These are phyloP conservation scores for Boletus reticuloceps DNA, from an alignment of 768 basidiomycete species.

Conservation along the genomic window DNA sequence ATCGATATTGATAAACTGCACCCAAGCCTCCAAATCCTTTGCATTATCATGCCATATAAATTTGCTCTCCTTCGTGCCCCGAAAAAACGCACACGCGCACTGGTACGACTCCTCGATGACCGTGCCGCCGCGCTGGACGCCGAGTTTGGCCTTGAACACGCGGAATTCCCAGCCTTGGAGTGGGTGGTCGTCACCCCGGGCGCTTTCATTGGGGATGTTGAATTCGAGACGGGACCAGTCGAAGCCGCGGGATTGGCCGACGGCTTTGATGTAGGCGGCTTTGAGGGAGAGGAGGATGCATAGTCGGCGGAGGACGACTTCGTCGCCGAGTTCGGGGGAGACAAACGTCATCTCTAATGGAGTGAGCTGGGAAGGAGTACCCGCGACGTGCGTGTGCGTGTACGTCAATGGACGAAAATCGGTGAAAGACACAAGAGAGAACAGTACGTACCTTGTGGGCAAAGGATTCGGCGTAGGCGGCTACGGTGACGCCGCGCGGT, in stretches of 20 bases:
- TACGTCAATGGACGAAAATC: background rate
- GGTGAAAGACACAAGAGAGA: too few species aligned
- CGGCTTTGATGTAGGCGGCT: slow-evolving; percentile 78
- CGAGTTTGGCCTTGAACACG: slow-evolving; percentile 70
- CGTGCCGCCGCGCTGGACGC: slow-evolving; percentile 55
- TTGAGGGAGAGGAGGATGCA: slow-evolving; percentile 80
- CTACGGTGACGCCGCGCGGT: slow-evolving; percentile 55
- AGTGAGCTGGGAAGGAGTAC: slow-evolving; percentile 33
- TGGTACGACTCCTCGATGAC: slow-evolving; percentile 66
- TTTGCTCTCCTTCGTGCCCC: slow-evolving; percentile 59
- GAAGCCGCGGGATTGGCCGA: slow-evolving; percentile 78
- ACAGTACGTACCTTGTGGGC: slow-evolving; percentile 60
- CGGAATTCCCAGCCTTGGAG: slow-evolving; percentile 86
- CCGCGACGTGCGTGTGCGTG: background rate
- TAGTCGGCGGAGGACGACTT: slow-evolving; percentile 67
- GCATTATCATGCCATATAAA: slow-evolving; percentile 71
- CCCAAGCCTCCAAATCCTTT: slow-evolving; percentile 73
- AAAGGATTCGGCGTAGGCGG: slow-evolving; percentile 68
- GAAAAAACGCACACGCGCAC: slow-evolving; percentile 76
- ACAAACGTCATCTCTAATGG: slow-evolving; percentile 53
- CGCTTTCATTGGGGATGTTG: slow-evolving; percentile 62
- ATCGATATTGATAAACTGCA: slow-evolving; percentile 82
- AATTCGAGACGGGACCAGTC: slow-evolving; percentile 82
- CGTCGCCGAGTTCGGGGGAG: slow-evolving; percentile 50
- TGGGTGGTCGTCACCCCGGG: slow-evolving; percentile 64